Evolutionary conservation across 2,329 filamentous ascomycete genomes (phyloP), one percentile per base, ranked within the genome.

Genomic region (Neopestalotiopsis sp.): DNA sequence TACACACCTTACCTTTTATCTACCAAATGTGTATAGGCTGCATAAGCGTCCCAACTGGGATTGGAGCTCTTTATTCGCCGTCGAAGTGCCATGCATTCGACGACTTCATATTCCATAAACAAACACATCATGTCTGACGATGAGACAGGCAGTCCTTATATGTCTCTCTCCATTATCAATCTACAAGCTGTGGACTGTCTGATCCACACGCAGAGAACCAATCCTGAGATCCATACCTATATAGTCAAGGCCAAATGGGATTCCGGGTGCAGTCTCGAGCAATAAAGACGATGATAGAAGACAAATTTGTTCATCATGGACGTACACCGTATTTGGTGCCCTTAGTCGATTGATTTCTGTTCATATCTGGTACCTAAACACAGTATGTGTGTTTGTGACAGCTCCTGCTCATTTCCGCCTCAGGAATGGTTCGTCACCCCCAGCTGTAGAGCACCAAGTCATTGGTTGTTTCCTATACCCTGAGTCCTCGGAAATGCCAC

Each of bases 401-500:
- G 32, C 59, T 62, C 32, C 20, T 34, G 59, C 59, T 40, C 30
- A 34, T 62, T 13, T 62, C 34, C 30, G 59, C 59, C 59, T 17
- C 13, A 30, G 30, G 59, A 20, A 34, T n/a, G 57, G 13, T 30
- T 62, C 17, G 32, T 28, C 61, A 49, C 30, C 7, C 38, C 61
- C 61, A 64, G 42, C 38, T 64, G 61, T 38, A 12, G 13, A 28
- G 30, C 34, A 62, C 45, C n/a, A 53, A 53, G 45, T 53, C 45
- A n/a, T 62, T 34, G n/a, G 13, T 30, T 34, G 14, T 62, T 30
- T 38, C 30, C 59, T n/a, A 28, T 13, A 64, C 20, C 40, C 34
- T 38, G 20, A 24, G n/a, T 42, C 61, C 61, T 49, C 61, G 32
- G 70, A 70, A 68, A 73, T 73, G 72, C 72, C 63, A 53, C 20